A percentile compares a stretch with the other conserved stretches of the same genome.
phyloP scores from a whole-genome alignment of 2,329 filamentous ascomycete genomes.

The Cordyceps sp. region DNA sequence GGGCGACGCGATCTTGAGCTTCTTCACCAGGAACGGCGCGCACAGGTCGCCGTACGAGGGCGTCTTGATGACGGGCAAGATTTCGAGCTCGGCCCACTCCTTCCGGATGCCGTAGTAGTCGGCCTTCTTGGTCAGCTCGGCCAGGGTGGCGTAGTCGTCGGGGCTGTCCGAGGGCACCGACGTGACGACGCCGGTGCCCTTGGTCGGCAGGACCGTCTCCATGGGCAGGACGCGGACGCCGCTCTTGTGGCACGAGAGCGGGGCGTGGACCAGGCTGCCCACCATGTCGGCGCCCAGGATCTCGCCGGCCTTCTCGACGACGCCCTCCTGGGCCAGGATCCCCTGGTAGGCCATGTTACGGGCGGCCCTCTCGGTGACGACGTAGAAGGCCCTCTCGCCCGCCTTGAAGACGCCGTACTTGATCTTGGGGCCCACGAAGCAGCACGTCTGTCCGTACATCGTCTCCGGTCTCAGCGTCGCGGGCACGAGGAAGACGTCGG shows the following conservation, averaged over 20 bases:
- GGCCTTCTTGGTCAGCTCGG: conserved; percentile 82
- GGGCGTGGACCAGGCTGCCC: conserved; percentile 78
- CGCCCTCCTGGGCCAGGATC: conserved; percentile 62
- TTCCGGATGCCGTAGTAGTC: conserved; percentile 94
- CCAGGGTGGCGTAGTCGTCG: conserved; percentile 82
- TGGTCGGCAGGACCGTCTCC: conserved; percentile 80
- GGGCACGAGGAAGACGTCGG: conserved; percentile 76
- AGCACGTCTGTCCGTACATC: conserved; percentile 96
- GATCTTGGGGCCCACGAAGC: conserved; percentile 84
- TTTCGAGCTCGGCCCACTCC: conserved; percentile 87
- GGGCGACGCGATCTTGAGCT: conserved; percentile 90
- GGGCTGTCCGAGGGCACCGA: conserved; percentile 88
- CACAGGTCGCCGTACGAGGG: conserved; percentile 75
- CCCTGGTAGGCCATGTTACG: conserved; percentile 96
- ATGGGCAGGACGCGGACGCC: conserved; percentile 85
- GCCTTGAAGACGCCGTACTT: conserved; percentile 78
- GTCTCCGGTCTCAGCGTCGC: conserved; percentile 91
- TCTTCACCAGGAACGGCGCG: conserved; percentile 70
- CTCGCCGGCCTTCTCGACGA: conserved; percentile 58
- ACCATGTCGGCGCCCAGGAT: conserved; percentile 65
- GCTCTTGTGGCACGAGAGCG: conserved; percentile 69
- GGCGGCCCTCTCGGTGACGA: conserved; percentile 71
- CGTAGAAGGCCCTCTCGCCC: conserved; percentile 62
- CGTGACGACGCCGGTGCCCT: conserved; percentile 93
- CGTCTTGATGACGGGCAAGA: conserved; percentile 77